Evolutionary conservation across 1,284 basidiomycete species (phyloP).

Genomic region (Rhodofomes roseus): DNA sequence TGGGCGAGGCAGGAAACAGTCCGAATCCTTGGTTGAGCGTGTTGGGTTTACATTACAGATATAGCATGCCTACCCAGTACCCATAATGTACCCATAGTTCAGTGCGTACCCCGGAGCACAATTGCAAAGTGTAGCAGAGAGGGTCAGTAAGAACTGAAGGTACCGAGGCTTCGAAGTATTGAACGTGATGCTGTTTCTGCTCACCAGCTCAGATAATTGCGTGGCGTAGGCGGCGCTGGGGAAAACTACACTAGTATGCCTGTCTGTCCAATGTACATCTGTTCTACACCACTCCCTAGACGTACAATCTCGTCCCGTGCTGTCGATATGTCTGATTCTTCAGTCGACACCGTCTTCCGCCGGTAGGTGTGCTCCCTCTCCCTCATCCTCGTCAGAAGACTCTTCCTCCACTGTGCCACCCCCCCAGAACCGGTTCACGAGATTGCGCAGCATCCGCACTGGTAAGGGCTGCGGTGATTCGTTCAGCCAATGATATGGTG

Average conservation of each 20-base stretch:
- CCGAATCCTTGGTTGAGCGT: no score
- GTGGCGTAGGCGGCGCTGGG: no score
- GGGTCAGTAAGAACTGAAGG: no score
- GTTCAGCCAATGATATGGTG: not conserved
- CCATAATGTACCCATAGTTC: no score
- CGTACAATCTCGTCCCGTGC: not conserved
- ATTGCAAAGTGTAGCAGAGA: no score
- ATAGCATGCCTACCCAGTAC: no score
- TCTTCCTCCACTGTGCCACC: constrained; percentile 27
- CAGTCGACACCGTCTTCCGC: constrained; percentile 17
- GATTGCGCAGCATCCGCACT: constrained; percentile 54
- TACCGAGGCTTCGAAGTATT: no score
- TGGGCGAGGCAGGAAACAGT: constrained; percentile 23
- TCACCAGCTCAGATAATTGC: no score
- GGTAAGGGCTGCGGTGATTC: constrained; percentile 43
- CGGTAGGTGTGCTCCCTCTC: constrained; percentile 5
- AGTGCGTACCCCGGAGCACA: no score
- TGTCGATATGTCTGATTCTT: constrained; percentile 1
- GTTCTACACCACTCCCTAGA: not conserved
- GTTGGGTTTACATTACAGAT: no score
- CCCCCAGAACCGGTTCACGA: constrained; percentile 63
- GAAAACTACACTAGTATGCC: no score
- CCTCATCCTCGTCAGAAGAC: constrained; percentile 34
- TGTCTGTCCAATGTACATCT: not conserved
- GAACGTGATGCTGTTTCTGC: no score